Evolutionary conservation across 2,329 filamentous ascomycete genomes (phyloP), one percentile per base, ranked within the genome.

Genomic region (Aspergillus intermedius): DNA sequence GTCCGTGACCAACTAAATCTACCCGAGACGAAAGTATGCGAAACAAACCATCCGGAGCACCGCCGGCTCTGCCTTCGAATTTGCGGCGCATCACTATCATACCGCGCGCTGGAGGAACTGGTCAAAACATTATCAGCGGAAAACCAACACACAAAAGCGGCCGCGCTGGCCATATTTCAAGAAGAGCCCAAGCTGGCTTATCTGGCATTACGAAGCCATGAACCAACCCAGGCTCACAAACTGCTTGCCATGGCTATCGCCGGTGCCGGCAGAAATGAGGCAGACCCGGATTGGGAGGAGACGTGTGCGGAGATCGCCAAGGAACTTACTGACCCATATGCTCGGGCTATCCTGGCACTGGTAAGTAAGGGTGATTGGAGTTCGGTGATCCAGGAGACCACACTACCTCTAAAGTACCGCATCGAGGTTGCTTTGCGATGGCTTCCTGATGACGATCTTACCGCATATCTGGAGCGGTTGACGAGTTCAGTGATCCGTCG

Each of bases 261-360:
- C 5, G 71, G 73, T 15, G 67, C 70, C 15, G 63, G 67, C 7
- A 74, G 70, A 51, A 68, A 67, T 4, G 66, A 72, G 2, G 72
- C 77, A 25, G 79, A 79, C 49, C 68, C 76, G 28, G 78, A 80
- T 43, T 83, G 83, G 71, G 74, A 79, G 53, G 77, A 82, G 52
- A 78, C 81, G 40, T 83, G 81, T 53, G 68, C 74, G 9, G 82
- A 81, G 68, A 81, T 84, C 65, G 77, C 78, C 21, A 79, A 80
- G 52, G 79, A 83, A 56, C 76, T 81, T 8, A 75, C 76, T 0
- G 80, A 85, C 50, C 78, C 80, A 0, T 83, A 82, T 54, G 73
- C 82, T 10, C 79, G 81, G 54, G 80, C 79, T 1, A 76, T 85
- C 30, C 71, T 84, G 3, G 75, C 78, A 3, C 77, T 80, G 52